A percentile compares a stretch with the other conserved stretches of the same genome.
phyloP scores from a whole-genome alignment of 805 yeast genomes.

The Lipomyces orientalis region DNA sequence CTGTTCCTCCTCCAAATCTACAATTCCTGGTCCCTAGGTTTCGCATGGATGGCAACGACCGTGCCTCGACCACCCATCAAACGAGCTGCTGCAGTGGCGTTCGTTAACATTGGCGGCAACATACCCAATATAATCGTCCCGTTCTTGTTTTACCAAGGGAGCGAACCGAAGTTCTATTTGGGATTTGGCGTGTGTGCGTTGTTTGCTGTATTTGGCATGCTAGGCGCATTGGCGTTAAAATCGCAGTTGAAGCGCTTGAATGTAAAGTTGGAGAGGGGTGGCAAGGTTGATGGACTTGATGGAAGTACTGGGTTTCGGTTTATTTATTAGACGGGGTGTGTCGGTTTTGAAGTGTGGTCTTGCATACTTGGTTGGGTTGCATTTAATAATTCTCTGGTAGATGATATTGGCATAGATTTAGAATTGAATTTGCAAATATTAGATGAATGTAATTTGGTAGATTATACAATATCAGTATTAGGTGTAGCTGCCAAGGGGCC shows the following conservation, averaged over 20 bases:
- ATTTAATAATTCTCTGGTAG: background rate
- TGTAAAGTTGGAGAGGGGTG: slow-evolving; percentile 37
- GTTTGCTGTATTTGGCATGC: slow-evolving; percentile 30
- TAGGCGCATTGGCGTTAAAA: slow-evolving; percentile 23
- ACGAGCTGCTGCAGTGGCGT: slow-evolving; percentile 52
- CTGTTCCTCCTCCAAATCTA: slow-evolving; percentile 60
- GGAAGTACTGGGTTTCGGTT: slow-evolving; percentile 41
- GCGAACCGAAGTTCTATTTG: slow-evolving; percentile 41
- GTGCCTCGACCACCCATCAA: slow-evolving; percentile 61
- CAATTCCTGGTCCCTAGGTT: slow-evolving; percentile 58
- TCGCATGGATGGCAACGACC: slow-evolving; percentile 62
- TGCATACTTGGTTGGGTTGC: background rate
- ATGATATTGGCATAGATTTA: background rate
- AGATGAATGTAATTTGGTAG: too few species aligned
- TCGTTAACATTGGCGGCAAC: slow-evolving; percentile 53
- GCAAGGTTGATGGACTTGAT: slow-evolving; percentile 41
- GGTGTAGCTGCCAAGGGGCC: too few species aligned
- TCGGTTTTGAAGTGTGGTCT: background rate
- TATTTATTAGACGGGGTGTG: slow-evolving; percentile 19
- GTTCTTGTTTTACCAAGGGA: slow-evolving; percentile 35
- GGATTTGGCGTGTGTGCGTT: slow-evolving; percentile 41
- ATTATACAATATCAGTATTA: too few species aligned
- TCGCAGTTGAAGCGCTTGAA: slow-evolving; percentile 32
- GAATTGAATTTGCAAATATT: background rate
- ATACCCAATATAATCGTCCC: slow-evolving; percentile 41